Conservation (phyloP, 192 early-diverging fungal genomes). For the Coemansia sp. region DNA sequence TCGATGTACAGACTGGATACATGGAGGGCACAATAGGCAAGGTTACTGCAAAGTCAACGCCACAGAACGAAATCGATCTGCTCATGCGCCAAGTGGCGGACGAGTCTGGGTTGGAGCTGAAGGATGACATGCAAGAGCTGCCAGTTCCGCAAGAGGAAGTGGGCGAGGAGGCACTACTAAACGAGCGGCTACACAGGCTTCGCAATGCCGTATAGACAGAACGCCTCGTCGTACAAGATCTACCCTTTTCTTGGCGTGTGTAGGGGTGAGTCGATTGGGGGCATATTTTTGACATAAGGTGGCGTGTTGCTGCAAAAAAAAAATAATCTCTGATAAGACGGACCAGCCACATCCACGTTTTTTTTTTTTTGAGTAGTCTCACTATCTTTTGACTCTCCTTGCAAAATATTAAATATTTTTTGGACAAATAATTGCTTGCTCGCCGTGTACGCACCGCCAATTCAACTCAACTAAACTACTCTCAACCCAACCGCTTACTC, state of each 20-base stretch:
- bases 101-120: conserved; percentile 91
- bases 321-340: background rate
- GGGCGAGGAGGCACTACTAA: conserved; percentile 62
- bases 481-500: conserved; percentile 1
- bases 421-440: conserved; percentile 6
- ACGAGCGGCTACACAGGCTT: conserved; percentile 66
- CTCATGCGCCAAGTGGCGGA: conserved; percentile 98
- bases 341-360: background rate
- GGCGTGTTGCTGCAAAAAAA: background rate
- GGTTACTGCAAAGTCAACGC: conserved; percentile 85
- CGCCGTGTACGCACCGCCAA: background rate
- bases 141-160: conserved; percentile 58
- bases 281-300: background rate
- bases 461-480: conserved; percentile 6
- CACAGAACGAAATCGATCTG: conserved; percentile 89
- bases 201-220: conserved; percentile 55
- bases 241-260: background rate
- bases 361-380: conserved; percentile 6
- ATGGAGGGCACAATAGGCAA: conserved; percentile 95
- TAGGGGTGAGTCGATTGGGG: background rate
- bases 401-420: conserved; percentile 3
- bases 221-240: background rate
- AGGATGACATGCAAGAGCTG: conserved; percentile 49
- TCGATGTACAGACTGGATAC: conserved; percentile 96
- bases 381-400: background rate